Conservation (phyloP, 2,329 filamentous ascomycete genomes). For the Westerdykella aurantiaca region DNA sequence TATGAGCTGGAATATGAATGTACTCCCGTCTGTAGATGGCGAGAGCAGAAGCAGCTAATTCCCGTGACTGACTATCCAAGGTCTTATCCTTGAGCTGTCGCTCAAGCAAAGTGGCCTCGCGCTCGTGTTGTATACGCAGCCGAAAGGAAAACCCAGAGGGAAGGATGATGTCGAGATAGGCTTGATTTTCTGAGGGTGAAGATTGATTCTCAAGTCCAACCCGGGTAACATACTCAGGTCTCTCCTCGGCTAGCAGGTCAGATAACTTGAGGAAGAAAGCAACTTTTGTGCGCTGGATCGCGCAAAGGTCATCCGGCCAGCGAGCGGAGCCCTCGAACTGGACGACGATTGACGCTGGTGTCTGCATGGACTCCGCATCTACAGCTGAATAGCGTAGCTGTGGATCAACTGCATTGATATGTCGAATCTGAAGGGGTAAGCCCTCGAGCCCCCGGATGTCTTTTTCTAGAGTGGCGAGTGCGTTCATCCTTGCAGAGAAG, state of each 20-base stretch:
- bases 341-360: constrained; percentile 70
- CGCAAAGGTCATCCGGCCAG: constrained; percentile 87
- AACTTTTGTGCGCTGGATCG: constrained; percentile 89
- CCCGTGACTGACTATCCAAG: constrained; percentile 58
- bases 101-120: constrained; percentile 75
- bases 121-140: constrained; percentile 80
- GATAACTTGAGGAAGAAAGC: constrained; percentile 75
- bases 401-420: constrained; percentile 67
- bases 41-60: constrained; percentile 64
- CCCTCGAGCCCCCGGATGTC: constrained; percentile 72
- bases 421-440: constrained; percentile 80
- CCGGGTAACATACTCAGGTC: constrained; percentile 57
- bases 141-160: constrained; percentile 69
- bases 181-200: constrained; percentile 65
- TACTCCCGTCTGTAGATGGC: constrained; percentile 66
- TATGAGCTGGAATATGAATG: constrained; percentile 68
- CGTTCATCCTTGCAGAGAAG: constrained; percentile 64
- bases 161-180: constrained; percentile 77
- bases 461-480: constrained; percentile 67
- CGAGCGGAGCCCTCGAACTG: constrained; percentile 90
- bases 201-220: constrained; percentile 76
- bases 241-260: constrained; percentile 60
- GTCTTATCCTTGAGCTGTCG: constrained; percentile 70
- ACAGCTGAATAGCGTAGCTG: constrained; percentile 70
- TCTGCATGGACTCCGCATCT: constrained; percentile 40